Conservation (phyloP, 2,329 filamentous ascomycete genomes). For the Pseudogymnoascus sp. region DNA sequence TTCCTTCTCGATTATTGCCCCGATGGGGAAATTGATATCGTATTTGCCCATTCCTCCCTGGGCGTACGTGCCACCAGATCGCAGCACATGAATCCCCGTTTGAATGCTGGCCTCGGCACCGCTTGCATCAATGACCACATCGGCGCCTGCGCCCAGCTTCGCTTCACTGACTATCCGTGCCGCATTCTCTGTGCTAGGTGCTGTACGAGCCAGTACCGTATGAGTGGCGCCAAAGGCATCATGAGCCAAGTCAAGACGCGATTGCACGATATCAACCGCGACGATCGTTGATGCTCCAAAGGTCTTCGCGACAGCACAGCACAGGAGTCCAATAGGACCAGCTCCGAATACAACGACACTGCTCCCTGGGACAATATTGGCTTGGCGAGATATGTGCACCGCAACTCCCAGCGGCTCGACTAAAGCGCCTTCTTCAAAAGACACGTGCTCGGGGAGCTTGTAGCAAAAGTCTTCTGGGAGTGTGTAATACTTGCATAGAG, state of each 20-base stretch:
- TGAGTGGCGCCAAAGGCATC: constrained; percentile 51
- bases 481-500: constrained; percentile 41
- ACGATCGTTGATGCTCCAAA: constrained; percentile 49
- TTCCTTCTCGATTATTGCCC: constrained; percentile 43
- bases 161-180: constrained; percentile 38
- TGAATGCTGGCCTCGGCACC: constrained; percentile 47
- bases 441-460: constrained; percentile 37
- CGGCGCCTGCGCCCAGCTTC: constrained; percentile 32
- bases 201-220: constrained; percentile 63
- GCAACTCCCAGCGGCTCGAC: constrained; percentile 47
- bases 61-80: constrained; percentile 43
- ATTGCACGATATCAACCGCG: constrained; percentile 49
- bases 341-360: constrained; percentile 50
- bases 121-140: constrained; percentile 47
- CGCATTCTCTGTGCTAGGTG: constrained; percentile 66
- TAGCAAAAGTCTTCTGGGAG: constrained; percentile 41
- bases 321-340: constrained; percentile 51
- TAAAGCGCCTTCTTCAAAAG: constrained; percentile 44
- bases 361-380: constrained; percentile 40
- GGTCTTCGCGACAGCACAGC: constrained; percentile 49
- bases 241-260: constrained; percentile 49
- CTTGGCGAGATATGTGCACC: constrained; percentile 51
- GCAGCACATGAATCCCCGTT: constrained; percentile 42
- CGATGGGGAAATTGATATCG: constrained; percentile 45
- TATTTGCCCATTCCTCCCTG: constrained; percentile 49